Evolutionary conservation across 1,284 basidiomycete species (phyloP), one percentile per base, ranked within the genome.

Genomic region (Leccinum laetum): DNA sequence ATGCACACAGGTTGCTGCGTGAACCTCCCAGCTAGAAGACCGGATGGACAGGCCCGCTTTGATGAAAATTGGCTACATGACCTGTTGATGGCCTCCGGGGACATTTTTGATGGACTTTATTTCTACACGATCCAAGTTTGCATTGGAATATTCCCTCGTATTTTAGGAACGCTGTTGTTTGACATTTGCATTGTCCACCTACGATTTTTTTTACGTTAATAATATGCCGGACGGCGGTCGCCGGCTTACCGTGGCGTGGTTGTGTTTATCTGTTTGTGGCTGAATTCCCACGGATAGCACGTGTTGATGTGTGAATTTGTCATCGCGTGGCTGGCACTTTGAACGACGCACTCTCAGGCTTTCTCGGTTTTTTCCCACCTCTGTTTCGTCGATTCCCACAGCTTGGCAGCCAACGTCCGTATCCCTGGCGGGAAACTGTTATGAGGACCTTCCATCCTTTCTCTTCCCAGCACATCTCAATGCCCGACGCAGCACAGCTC

Each of bases 401-500:
- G 77, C 77, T 76, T 52, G 76, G 77, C 77, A 78, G 72, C 74
- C 74, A 76, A 77, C 74, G 61, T 75, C 73, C 72, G 74, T 72
- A 76, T 78, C 77, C 75, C 76, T 77, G 71, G 68, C 77, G 78
- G 77, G 75, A 78, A 78, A 75, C 70, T 73, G 76, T 78, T 78
- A 76, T 76, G 75, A 79, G 75, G 78, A 76, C 75, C 10, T 79
- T 76, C 60, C 78, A 79, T 69, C 78, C 75, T 67, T 76, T 79
- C 75, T 79, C 79, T 77, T 79, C 80, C 73, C 77, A 76, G 73
- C 79, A 76, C 72, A 74, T 77, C 72, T 76, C 79, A 64, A 84
- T 83, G 82, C 77, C 80, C 69, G 77, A 82, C 70, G 74, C 79
- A 29, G 72, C 77, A 52, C 77, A 76, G 16, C 74, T 75, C 72